phyloP scores from a whole-genome alignment of 2,329 filamentous ascomycete species.

The Elsinoe arachidis region DNA sequence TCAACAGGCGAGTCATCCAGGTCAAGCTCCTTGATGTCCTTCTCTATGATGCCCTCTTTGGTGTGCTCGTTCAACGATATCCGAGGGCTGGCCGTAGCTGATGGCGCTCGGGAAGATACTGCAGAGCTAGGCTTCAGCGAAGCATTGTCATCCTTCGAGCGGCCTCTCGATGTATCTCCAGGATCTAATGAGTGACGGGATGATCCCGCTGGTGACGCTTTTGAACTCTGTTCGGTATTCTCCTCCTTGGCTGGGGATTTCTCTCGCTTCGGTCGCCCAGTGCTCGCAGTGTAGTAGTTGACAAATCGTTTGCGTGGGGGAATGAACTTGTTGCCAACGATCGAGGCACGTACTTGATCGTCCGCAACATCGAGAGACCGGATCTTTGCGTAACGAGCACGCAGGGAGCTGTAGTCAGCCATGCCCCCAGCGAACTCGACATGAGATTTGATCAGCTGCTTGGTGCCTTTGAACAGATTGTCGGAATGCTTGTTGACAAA shows the following conservation, averaged over 20 bases:
- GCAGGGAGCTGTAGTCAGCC: slow-evolving; percentile 64
- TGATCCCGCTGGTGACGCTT: neutral
- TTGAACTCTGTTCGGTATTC: neutral
- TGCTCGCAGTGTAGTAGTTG: slow-evolving; percentile 86
- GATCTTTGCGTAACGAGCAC: slow-evolving; percentile 59
- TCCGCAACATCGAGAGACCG: slow-evolving; percentile 64
- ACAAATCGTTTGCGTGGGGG: slow-evolving; percentile 62
- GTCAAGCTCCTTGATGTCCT: slow-evolving; percentile 24
- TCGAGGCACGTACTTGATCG: slow-evolving; percentile 35
- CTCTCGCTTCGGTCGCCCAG: slow-evolving; percentile 54
- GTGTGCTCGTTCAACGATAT: slow-evolving; percentile 41
- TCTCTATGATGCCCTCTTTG: slow-evolving; percentile 27
- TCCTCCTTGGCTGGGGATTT: slow-evolving; percentile 35
- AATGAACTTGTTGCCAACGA: slow-evolving; percentile 18
- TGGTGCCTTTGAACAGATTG: slow-evolving; percentile 59
- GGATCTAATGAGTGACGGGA: neutral
- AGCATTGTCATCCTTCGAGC: neutral
- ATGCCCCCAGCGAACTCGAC: slow-evolving; percentile 75
- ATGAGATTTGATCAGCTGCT: slow-evolving; percentile 67
- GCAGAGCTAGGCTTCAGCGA: neutral
- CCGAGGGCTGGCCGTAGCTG: slow-evolving; percentile 28
- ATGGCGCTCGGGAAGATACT: slow-evolving; percentile 14
- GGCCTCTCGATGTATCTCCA: neutral
- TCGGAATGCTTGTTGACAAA: slow-evolving; percentile 78
- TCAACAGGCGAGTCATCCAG: slow-evolving; percentile 9